Evolutionary conservation across 371 early-diverging fungal species (phyloP), one percentile per base, ranked within the genome.

Genomic region (Rhizopus arrhizus): DNA sequence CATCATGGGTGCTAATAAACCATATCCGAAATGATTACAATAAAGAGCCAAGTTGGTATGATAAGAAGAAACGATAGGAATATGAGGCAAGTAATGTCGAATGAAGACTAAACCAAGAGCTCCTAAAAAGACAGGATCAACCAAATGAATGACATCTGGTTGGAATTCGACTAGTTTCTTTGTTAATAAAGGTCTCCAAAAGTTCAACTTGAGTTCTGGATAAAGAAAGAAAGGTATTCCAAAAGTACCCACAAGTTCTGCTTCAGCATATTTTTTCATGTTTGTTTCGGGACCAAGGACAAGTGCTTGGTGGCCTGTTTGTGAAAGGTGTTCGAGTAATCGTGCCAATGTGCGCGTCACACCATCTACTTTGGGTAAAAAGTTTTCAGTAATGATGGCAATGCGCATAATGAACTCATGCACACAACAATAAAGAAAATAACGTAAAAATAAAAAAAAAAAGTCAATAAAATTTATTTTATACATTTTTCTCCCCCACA

Each of bases 341-440:
- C 72, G 62, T 15, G 72, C 69, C 16, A 78, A 53, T 43, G 81
- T 81, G 31, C 78, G 68, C 28, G 81, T 81, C 13, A 81, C 81
- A 10, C 81, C 81, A 56, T 81, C 81, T 12, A 81, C 78, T 65
- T 81, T 81, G 15, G 81, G 81, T 28, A 78, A 54, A 40, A 78
- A 81, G 46, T 81, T 77, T 36, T 81, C 78, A 3, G 81, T 81
- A 38, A 78, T 69, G 22, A 81, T 73, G 42, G 78, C 78, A 56
- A 81, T 72, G 16, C 70, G 66, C 81, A 81, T 81, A n/a, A 13
- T 49, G 31, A 22, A 22, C 22, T 22, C 22, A 22, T 36, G 43
- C 46, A 43, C n/a, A 12, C 15, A 50, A 38, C 41, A 28, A 28
- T 35, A 34, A 50, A 56, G 12, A 28, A 41, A 29, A 12, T 4